Evolutionary conservation across 2,329 filamentous ascomycete genomes (phyloP), one percentile per base, ranked within the genome.

Genomic region (Fusarium mangiferae): DNA sequence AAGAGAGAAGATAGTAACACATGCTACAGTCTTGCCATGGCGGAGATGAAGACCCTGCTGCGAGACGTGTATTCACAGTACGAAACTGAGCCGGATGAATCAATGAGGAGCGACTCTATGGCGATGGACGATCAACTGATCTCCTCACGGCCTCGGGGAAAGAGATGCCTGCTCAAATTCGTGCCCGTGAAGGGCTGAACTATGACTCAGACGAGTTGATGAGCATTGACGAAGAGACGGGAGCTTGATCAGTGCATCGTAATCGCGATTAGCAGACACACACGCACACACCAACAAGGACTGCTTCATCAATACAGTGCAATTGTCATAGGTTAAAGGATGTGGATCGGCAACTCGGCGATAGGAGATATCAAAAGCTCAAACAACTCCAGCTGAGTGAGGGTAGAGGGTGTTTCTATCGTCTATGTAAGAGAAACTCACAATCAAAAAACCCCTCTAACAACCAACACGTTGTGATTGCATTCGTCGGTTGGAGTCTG

Each of bases 1-100:
- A 20, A n/a, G 28, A n/a, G 59, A 30, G n/a, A 45, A 12, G 15
- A 33, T 42, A 13, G 48, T 68, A 48, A 71, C 18, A 20, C 12
- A 36, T 24, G 42, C 28, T 44, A 14, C 65, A 84, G 82, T 73
- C 85, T 93, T 63, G 91, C 91, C 1, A 83, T 91, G 57, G 87
- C 87, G 22, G 91, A 93, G 80, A 93, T 93, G 91, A 93, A 91
- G 81, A 87, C 86, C 3, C 78, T 93, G 28, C 83, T 93, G 17
- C 84, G 85, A n/a, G 89, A 89, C 59, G 85, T 93, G 4, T 93
- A 93, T 79, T 87, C 87, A 7, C 82, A 80, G 20, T 92, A 87
- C 65, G 83, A 80, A 33, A 93, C 91, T 0, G 80, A 86, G 13
- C 85, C 88, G 0, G 89, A 91, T 38, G 66, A 78, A 14, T 83